A percentile compares a stretch with the other conserved stretches of the same genome.
Conservation (phyloP, 495 filamentous ascomycete genomes). For the Rostrohypoxylon terebratum region DNA sequence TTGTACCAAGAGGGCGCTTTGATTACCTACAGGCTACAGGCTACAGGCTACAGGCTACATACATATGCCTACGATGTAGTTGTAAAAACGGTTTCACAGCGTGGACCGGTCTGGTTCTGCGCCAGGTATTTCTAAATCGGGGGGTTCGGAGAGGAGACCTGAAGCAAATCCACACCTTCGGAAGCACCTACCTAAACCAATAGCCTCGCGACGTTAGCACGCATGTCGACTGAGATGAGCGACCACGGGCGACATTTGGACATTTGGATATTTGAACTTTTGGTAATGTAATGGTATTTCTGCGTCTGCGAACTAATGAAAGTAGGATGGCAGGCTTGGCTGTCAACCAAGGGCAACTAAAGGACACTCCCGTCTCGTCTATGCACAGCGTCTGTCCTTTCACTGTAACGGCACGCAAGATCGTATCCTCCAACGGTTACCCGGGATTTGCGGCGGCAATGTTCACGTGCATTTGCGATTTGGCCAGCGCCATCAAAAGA, state of each 20-base stretch:
- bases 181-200: constrained; percentile 44
- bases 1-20: constrained; percentile 14
- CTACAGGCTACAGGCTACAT: too few species aligned
- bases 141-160: constrained; percentile 18
- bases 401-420: constrained; percentile 36
- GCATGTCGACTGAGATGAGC: not conserved
- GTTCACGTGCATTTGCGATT: constrained; percentile 42
- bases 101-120: constrained; percentile 37
- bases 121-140: constrained; percentile 18
- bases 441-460: constrained; percentile 33
- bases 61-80: not conserved
- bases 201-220: constrained; percentile 15
- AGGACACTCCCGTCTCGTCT: constrained; percentile 24
- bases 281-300: constrained; percentile 20
- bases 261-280: too few species aligned
- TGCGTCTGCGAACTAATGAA: constrained; percentile 18
- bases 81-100: constrained; percentile 39
- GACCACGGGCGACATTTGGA: not conserved
- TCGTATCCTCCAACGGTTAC: constrained; percentile 32
- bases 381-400: constrained; percentile 15
- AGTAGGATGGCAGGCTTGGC: constrained; percentile 2
- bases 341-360: constrained; percentile 22
- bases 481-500: constrained; percentile 21
- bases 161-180: constrained; percentile 31
- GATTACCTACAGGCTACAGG: not conserved